phyloP scores from a whole-genome alignment of 2,329 filamentous ascomycete species.

The Dothideomycetidae sp. region DNA sequence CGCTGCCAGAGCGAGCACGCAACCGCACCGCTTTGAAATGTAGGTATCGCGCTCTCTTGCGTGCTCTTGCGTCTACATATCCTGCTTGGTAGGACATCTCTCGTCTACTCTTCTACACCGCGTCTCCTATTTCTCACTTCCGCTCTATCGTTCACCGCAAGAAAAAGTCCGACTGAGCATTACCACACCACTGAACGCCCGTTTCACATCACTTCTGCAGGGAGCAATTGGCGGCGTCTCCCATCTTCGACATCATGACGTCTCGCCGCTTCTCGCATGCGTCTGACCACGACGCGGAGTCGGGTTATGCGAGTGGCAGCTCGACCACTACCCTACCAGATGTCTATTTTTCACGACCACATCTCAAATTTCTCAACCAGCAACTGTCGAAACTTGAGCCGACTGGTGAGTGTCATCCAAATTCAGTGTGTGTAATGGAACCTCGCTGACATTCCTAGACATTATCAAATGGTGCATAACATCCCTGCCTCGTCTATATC shows the following conservation, averaged over 20 bases:
- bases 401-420: conserved; percentile 48
- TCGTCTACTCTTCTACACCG: not conserved
- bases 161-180: too few species aligned
- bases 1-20: not conserved
- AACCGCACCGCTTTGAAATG: not conserved
- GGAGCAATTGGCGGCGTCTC: too few species aligned
- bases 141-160: not conserved
- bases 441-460: conserved; percentile 41
- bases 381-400: conserved; percentile 80
- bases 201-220: too few species aligned
- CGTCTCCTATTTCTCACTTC: not conserved
- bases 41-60: too few species aligned
- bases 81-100: not conserved
- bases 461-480: conserved; percentile 85
- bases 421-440: too few species aligned
- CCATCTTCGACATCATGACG: conserved; percentile 17
- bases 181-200: too few species aligned
- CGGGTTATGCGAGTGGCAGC: conserved; percentile 65
- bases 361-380: conserved; percentile 80
- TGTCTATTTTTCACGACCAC: conserved; percentile 72
- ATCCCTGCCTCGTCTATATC: conserved; percentile 71
- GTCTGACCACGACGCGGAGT: conserved; percentile 44
- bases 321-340: conserved; percentile 54
- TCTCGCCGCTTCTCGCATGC: conserved; percentile 16
- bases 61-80: not conserved